Evolutionary conservation across 2,329 filamentous ascomycete genomes (phyloP), one percentile per base, ranked within the genome.

Genomic region (Fulvia fulva): DNA sequence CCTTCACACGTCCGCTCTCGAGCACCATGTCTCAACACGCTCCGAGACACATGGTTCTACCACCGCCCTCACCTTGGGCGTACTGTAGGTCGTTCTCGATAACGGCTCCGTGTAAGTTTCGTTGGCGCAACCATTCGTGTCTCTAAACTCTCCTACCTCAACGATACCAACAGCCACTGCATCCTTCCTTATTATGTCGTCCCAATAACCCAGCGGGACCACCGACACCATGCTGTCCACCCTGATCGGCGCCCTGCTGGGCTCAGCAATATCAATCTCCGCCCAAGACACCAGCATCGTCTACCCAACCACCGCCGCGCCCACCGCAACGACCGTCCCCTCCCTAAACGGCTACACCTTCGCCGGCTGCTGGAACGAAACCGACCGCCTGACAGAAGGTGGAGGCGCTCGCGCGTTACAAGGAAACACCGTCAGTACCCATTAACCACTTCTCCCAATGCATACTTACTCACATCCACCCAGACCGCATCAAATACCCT

Each of bases 311-410:
- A 66, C 68, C 9, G 66, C 69, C 14, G 62, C 63, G 3, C 23
- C 68, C 25, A 63, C 58, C 26, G 68, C 62, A 45, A 68, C 60
- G 11, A 46, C 63, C 7, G 51, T 68, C 11, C 53, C 66, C 4
- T 64, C 55, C 51, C 59, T 57, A 3, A 51, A 53, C 23, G 66
- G 67, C 45, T 85, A 83, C 72, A 61, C 55, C 16, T 85, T 85
- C 70, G 68, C 71, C n/a, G 83, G 83, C 56, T 86, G 83, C 74
- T 85, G 74, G 73, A 83, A 83, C 64, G 83, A 86, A 67, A 84
- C 82, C 1, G 78, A 75, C n/a, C 55, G 58, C 14, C 49, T 67
- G 28, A 23, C 56, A 2, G 73, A 74, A 41, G 66, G 81, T 14
- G 73, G 74, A 26, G 73, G 73, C 49, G 68, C 59, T 51, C 77